These are phyloP conservation scores for Urostyla sp. DNA, from an alignment of 73 alveolate genomes.

Conservation along the genomic window DNA sequence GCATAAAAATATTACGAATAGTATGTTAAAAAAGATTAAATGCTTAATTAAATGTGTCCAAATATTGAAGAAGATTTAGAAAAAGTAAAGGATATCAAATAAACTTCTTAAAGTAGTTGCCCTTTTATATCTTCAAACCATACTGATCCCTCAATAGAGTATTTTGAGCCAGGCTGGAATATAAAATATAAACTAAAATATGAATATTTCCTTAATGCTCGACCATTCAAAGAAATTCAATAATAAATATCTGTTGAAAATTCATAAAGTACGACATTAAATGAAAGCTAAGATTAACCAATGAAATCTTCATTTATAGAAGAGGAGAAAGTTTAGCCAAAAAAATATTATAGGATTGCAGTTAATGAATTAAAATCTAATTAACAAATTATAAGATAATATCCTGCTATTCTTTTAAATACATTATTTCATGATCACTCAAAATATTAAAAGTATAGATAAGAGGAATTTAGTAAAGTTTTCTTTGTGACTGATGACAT, in stretches of 20 bases:
- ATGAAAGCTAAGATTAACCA: not conserved
- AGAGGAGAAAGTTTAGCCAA: not conserved
- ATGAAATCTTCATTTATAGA: not conserved
- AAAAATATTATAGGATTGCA: not conserved
- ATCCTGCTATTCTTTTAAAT: slow-evolving; percentile 27
- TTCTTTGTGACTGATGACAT: slow-evolving; percentile 33
- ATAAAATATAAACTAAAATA: slow-evolving; percentile 27
- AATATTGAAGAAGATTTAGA: too few relatives aligned
- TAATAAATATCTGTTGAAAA: not conserved
- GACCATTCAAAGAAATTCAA: not conserved
- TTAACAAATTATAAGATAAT: slow-evolving; percentile 7
- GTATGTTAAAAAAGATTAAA: too few relatives aligned
- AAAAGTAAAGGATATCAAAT: too few relatives aligned
- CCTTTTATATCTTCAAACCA: slow-evolving; percentile 14
- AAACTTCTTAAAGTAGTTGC: not conserved
- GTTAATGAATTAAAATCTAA: slow-evolving; percentile 5
- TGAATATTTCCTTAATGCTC: slow-evolving; percentile 3
- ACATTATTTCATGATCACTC: slow-evolving; percentile 37
- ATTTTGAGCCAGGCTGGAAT: slow-evolving; percentile 10
- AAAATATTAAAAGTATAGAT: not conserved
- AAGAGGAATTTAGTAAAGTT: slow-evolving; percentile 17
- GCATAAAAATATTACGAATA: too few relatives aligned
- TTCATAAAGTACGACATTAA: not conserved
- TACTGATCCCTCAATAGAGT: slow-evolving; percentile 32
- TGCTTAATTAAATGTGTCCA: too few relatives aligned